Conservation (phyloP, 1,139 yeast species). For the Hyphopichia fennica region DNA sequence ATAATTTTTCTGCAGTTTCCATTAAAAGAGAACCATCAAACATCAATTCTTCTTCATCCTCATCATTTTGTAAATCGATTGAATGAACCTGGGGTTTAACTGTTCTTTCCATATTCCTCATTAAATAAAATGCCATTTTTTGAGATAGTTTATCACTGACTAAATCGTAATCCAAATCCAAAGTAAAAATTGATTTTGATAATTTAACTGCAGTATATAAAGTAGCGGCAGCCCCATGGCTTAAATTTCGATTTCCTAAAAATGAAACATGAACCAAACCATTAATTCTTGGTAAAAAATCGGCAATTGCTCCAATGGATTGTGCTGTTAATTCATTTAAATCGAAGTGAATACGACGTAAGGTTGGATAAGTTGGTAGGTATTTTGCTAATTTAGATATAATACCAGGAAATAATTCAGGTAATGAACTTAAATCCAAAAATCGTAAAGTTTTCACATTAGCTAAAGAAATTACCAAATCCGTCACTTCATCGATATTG, state of each 20-base stretch:
- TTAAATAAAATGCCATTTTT: slow-evolving; percentile 75
- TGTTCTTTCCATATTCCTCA: slow-evolving; percentile 76
- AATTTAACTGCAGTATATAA: slow-evolving; percentile 69
- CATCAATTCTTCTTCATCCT: slow-evolving; percentile 44
- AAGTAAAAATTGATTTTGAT: slow-evolving; percentile 61
- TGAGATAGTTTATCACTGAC: slow-evolving; percentile 73
- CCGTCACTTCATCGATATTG: slow-evolving; percentile 53
- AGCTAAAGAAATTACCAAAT: slow-evolving; percentile 51
- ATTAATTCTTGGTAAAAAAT: slow-evolving; percentile 66
- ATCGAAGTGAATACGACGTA: slow-evolving; percentile 78
- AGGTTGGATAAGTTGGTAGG: slow-evolving; percentile 62
- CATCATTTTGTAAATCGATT: slow-evolving; percentile 17
- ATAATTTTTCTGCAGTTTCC: slow-evolving; percentile 63
- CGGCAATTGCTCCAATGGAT: slow-evolving; percentile 66
- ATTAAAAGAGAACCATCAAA: slow-evolving; percentile 54
- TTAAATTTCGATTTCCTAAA: slow-evolving; percentile 59
- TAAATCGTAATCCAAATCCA: slow-evolving; percentile 71
- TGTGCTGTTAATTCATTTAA: slow-evolving; percentile 63
- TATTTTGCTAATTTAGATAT: slow-evolving; percentile 59
- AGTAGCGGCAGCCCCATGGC: slow-evolving; percentile 61
- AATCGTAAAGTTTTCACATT: slow-evolving; percentile 61
- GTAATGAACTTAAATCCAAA: slow-evolving; percentile 74
- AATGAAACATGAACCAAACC: slow-evolving; percentile 76
- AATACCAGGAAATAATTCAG: slow-evolving; percentile 71
- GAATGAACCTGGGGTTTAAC: slow-evolving; percentile 43